Evolutionary conservation across 345 rosid species (phyloP).

Genomic region (Pugionium dolabratum): DNA sequence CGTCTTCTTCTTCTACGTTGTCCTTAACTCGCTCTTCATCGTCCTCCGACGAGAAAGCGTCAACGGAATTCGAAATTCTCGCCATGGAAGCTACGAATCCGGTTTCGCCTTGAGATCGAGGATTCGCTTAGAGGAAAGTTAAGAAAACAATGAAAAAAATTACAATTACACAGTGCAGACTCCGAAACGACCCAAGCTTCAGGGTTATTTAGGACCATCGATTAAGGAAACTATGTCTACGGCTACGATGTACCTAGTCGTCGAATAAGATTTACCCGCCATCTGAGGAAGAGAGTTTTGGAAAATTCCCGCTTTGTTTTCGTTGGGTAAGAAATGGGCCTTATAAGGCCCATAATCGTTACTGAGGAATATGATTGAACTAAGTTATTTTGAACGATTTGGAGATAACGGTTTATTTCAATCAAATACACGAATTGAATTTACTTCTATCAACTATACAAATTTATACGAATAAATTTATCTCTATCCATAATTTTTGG

Average conservation of each 20-base stretch:
- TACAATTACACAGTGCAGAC: constrained; percentile 2
- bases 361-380: too few species aligned
- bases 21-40: constrained; percentile 60
- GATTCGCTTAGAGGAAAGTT: constrained; percentile 14
- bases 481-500: too few species aligned
- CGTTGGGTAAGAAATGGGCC: not conserved
- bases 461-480: too few species aligned
- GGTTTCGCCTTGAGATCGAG: constrained; percentile 48
- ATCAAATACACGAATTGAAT: too few species aligned
- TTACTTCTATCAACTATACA: too few species aligned
- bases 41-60: constrained; percentile 55
- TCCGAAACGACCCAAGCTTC: constrained; percentile 4
- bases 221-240: constrained; percentile 1
- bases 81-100: constrained; percentile 57
- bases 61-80: constrained; percentile 58
- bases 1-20: constrained; percentile 65
- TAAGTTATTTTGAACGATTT: too few species aligned
- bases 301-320: constrained; percentile 24
- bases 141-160: not conserved
- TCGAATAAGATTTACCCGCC: constrained; percentile 27
- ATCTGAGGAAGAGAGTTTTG: not conserved
- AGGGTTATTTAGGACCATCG: constrained; percentile 12
- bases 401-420: too few species aligned
- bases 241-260: constrained; percentile 13
- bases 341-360: not conserved